A percentile compares a stretch with the other conserved stretches of the same genome.
phyloP scores from a whole-genome alignment of 1,284 basidiomycete species.

The Rhodotorula sp. region DNA sequence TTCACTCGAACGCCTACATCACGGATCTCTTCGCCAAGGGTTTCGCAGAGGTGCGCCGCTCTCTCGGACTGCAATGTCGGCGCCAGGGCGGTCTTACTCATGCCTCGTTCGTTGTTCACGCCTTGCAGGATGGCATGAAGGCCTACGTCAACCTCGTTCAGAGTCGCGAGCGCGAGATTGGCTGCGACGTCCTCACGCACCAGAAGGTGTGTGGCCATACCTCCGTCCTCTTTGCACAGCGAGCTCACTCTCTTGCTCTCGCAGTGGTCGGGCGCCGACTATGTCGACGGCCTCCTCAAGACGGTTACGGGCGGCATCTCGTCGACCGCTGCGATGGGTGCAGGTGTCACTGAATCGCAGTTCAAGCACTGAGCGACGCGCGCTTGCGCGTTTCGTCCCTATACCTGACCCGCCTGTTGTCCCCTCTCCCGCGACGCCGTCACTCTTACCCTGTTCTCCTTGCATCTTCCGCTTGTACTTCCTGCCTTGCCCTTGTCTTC shows the following conservation, averaged over 20 bases:
- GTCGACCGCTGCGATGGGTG: constrained; percentile 74
- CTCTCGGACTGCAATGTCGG: too few relatives aligned
- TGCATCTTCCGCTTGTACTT: background rate
- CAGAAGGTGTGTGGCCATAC: constrained; percentile 80
- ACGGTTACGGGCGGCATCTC: constrained; percentile 75
- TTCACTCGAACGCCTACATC: constrained; percentile 97
- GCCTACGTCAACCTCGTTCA: constrained; percentile 83
- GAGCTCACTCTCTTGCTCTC: background rate
- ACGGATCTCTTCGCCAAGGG: constrained; percentile 86
- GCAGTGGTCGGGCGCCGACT: constrained; percentile 41
- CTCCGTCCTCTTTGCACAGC: constrained; percentile 67
- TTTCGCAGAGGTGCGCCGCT: constrained; percentile 61
- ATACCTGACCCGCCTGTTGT: too few relatives aligned
- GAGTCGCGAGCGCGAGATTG: constrained; percentile 82
- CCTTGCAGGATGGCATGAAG: constrained; percentile 73
- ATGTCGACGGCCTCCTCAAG: constrained; percentile 44
- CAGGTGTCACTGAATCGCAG: constrained; percentile 65
- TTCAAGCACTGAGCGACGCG: constrained; percentile 37
- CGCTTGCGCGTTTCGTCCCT: too few relatives aligned
- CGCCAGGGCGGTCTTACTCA: background rate
- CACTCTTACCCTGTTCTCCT: background rate
- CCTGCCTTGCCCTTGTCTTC: too few relatives aligned
- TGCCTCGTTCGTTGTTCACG: too few relatives aligned
- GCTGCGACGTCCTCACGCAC: constrained; percentile 87
- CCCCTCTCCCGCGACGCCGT: background rate